phyloP scores from a whole-genome alignment of 1,284 basidiomycete species.

The Ustilago cynodontis region DNA sequence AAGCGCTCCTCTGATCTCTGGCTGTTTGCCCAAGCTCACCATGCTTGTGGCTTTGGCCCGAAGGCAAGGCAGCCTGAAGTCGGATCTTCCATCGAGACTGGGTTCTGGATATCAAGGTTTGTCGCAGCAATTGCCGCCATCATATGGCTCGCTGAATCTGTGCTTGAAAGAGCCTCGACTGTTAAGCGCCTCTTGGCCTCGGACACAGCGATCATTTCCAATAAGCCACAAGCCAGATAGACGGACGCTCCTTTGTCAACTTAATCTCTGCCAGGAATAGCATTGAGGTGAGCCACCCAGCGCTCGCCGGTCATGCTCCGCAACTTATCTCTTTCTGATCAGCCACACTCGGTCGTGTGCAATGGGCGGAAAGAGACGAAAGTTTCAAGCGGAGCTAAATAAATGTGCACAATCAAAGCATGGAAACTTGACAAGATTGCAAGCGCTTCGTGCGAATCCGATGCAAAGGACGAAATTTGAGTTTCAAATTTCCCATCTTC shows the following conservation, averaged over 20 bases:
- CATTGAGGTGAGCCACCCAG: background rate
- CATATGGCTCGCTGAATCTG: background rate
- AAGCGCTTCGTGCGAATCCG: background rate
- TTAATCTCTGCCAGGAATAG: background rate
- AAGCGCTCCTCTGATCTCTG: no score
- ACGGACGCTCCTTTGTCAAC: background rate
- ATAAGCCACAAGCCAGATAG: background rate
- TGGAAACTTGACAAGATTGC: background rate
- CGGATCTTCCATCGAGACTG: background rate
- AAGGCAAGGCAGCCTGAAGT: background rate
- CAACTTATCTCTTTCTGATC: background rate
- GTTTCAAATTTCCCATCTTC: constrained; percentile 4
- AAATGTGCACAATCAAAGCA: background rate
- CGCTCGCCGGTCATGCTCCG: background rate
- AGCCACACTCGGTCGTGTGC: background rate
- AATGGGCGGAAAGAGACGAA: background rate
- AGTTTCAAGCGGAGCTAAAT: background rate
- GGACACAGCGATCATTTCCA: background rate
- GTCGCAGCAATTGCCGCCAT: background rate
- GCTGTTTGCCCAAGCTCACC: background rate
- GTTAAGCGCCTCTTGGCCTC: background rate
- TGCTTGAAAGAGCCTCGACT: background rate
- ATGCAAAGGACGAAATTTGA: background rate
- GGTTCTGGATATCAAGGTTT: background rate
- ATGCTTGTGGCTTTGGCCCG: background rate